Evolutionary conservation across 1,284 basidiomycete genomes (phyloP), one percentile per base, ranked within the genome.

Genomic region (Trichosporon sp.): DNA sequence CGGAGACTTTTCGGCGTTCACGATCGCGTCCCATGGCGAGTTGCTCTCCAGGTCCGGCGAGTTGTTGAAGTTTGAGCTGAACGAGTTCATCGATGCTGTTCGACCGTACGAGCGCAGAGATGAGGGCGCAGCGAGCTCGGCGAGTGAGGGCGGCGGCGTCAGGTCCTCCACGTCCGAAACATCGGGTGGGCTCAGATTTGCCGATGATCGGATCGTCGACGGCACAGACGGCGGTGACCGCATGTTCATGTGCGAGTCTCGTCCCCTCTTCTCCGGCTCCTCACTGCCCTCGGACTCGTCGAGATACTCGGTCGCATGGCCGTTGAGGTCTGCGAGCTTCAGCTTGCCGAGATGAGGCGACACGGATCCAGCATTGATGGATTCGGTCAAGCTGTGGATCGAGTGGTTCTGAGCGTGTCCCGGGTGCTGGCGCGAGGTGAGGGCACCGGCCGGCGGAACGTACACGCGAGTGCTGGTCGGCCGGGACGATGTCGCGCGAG

Each of bases 51-150:
- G 16, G 27, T 40, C 54, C 0, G 56, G 59, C 34, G 63, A 32
- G 11, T 49, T 56, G 10, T 59, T 54, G 46, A 58, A 71, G 1
- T 56, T 65, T n/a, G 66, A 66, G 31, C 62, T 60, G 27, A 62
- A 32, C 3, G 68, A 63, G 29, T 54, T 54, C 49, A 54, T 54
- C 29, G 49, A 54, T 14, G 52, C 49, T 16, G 19, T 29, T 1
- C 49, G 49, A 3, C 49, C 49, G 49, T 54, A 54, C 14, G 49
- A 54, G 14, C 49, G 27, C 5, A 54, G 16, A n/a, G 49, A 54
- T 16, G 49, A 54, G 7, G 49, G 49, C 25, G 49, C 49, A 16
- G 49, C 49, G 13, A 54, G 27, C 49, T 54, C 49, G 25, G 49
- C 49, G 11, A 54, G 49, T 8, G 49, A 54, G 6, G 49, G 49